Conservation (phyloP, 106 monocot genomes). For the Xerophyta viscosa region DNA sequence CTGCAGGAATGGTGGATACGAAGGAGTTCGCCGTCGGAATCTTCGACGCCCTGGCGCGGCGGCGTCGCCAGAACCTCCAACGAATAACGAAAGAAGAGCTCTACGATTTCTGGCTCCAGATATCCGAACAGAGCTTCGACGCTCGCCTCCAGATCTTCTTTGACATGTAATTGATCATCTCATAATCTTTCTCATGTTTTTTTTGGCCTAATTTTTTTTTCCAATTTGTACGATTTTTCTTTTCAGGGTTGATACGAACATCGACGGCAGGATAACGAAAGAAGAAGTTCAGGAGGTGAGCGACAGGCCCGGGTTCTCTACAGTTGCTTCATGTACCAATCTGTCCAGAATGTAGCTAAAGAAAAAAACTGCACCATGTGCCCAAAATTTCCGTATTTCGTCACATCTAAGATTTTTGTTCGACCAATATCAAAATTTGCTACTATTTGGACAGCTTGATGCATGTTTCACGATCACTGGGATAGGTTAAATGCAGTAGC, state of each 20-base stretch:
- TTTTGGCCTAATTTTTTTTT: neutral
- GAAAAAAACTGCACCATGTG: no score
- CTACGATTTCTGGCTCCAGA: conserved; percentile 84
- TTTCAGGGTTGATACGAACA: conserved; percentile 75
- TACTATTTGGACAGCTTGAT: no score
- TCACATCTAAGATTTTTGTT: no score
- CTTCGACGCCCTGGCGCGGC: conserved; percentile 68
- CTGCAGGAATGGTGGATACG: conserved; percentile 79
- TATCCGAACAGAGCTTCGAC: conserved; percentile 88
- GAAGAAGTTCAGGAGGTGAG: conserved; percentile 88
- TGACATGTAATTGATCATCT: conserved; percentile 48
- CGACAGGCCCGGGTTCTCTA: no score
- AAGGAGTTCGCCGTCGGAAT: conserved; percentile 81
- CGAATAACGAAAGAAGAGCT: conserved; percentile 72
- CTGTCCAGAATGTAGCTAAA: no score
- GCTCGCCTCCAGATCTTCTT: conserved; percentile 90
- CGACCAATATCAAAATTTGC: no score
- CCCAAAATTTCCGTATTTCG: no score
- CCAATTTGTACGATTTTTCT: neutral
- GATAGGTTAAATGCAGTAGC: no score
- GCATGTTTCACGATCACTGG: no score
- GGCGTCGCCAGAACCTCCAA: conserved; percentile 54
- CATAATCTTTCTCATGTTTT: neutral
- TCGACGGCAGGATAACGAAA: conserved; percentile 74
- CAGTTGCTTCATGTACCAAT: no score